A percentile compares a stretch with the other conserved stretches of the same genome.
Conservation (phyloP, 495 filamentous ascomycete species). For the Neurospora intermedia region DNA sequence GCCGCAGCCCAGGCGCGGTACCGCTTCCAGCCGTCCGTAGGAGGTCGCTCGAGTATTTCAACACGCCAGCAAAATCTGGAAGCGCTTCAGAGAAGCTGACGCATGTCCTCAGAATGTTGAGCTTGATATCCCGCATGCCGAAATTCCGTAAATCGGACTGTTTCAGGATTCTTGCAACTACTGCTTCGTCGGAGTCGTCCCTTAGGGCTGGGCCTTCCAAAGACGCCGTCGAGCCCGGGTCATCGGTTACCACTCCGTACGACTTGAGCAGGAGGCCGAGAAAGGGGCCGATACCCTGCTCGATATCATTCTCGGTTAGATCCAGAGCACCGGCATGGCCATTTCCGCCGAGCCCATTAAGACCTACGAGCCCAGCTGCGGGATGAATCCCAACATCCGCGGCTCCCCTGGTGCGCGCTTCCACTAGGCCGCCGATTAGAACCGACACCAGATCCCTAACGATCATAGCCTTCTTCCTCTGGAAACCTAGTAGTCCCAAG, state of each 20-base stretch:
- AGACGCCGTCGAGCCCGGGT: conserved; percentile 6
- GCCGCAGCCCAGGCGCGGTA: conserved; percentile 56
- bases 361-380: conserved; percentile 65
- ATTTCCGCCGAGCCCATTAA: conserved; percentile 36
- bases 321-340: conserved; percentile 51
- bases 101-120: conserved; percentile 72
- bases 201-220: conserved; percentile 4
- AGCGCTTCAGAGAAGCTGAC: conserved; percentile 89
- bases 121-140: conserved; percentile 61
- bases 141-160: conserved; percentile 47
- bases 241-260: conserved; percentile 38
- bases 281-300: conserved; percentile 53
- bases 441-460: conserved; percentile 74
- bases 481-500: conserved; percentile 60
- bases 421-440: conserved; percentile 74
- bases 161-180: conserved; percentile 39
- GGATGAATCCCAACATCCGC: conserved; percentile 94
- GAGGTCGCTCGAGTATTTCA: conserved; percentile 75
- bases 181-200: conserved; percentile 37
- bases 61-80: conserved; percentile 79
- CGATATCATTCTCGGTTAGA: conserved; percentile 63
- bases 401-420: conserved; percentile 83
- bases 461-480: conserved; percentile 80
- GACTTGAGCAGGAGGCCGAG: conserved; percentile 36
- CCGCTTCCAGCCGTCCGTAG: conserved; percentile 72